Conservation (phyloP, 202 grass and related monocot species). For the Setaria italica region DNA sequence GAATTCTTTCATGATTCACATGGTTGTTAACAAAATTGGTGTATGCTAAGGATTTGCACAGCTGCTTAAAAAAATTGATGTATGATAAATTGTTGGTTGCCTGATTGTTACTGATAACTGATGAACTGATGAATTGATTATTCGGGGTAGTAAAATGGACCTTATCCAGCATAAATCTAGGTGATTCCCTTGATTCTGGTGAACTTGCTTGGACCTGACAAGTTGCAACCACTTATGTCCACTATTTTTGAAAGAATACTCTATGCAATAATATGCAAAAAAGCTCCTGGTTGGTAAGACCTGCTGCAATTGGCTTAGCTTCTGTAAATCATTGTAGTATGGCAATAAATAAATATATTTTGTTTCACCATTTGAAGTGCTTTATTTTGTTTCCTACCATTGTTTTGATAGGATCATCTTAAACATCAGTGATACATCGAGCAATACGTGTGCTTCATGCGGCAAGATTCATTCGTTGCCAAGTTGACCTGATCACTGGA, state of each 20-base stretch:
- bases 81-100: no score
- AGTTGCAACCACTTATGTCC: conserved; percentile 1
- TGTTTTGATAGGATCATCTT: conserved; percentile 56
- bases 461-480: conserved; percentile 27
- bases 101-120: no score
- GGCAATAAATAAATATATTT: conserved; percentile 3
- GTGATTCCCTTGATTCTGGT: conserved; percentile 5
- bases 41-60: no score
- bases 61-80: no score
- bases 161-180: conserved; percentile 4
- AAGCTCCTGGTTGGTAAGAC: not conserved
- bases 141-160: not conserved
- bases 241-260: conserved; percentile 24
- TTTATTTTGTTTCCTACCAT: conserved; percentile 47
- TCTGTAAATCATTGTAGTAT: conserved; percentile 21
- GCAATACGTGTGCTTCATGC: not conserved
- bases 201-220: conserved; percentile 32
- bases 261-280: conserved; percentile 27
- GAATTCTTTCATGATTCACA: no score
- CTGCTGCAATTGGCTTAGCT: not conserved
- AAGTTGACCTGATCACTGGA: conserved; percentile 11
- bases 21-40: no score
- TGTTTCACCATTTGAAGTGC: conserved; percentile 22
- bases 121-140: not conserved
- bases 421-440: conserved; percentile 44